A percentile compares a stretch with the other conserved stretches of the same genome.
These are phyloP conservation scores for Phytophthora palmivora DNA, from an alignment of 352 stramenopile genomes.

Conservation along the genomic window DNA sequence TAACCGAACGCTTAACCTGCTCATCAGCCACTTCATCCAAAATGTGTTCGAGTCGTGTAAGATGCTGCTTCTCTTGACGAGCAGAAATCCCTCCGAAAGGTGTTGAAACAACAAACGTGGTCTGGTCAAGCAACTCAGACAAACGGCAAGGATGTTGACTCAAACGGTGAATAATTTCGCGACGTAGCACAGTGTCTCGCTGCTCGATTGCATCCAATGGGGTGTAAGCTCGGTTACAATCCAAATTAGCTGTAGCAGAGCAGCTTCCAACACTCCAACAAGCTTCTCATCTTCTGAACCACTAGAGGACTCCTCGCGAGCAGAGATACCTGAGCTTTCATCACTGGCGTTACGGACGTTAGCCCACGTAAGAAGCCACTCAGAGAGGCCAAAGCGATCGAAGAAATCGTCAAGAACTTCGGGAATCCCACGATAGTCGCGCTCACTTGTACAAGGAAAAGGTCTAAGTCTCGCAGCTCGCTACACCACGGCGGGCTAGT, in stretches of 20 bases:
- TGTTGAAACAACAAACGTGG: conserved; percentile 74
- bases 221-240: conserved; percentile 87
- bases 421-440: conserved; percentile 62
- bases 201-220: conserved; percentile 68
- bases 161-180: conserved; percentile 90
- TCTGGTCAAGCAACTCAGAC: conserved; percentile 84
- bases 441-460: conserved; percentile 79
- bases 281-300: conserved; percentile 66
- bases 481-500: conserved; percentile 75
- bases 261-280: conserved; percentile 73
- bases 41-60: conserved; percentile 65
- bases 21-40: conserved; percentile 78
- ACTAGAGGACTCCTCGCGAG: conserved; percentile 24
- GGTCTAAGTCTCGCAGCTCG: conserved; percentile 75
- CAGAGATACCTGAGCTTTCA: conserved; percentile 52
- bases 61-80: conserved; percentile 70
- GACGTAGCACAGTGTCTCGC: conserved; percentile 69
- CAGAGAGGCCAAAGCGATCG: conserved; percentile 78
- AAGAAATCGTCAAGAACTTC: conserved; percentile 83
- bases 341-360: conserved; percentile 51
- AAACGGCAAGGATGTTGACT: conserved; percentile 73
- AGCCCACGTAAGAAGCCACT: conserved; percentile 75
- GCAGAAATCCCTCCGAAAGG: conserved; percentile 71
- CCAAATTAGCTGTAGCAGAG: conserved; percentile 86
- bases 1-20: conserved; percentile 55